Evolutionary conservation across 148 eudicot genomes (phyloP).

Genomic region (Heliosperma pusillum): DNA sequence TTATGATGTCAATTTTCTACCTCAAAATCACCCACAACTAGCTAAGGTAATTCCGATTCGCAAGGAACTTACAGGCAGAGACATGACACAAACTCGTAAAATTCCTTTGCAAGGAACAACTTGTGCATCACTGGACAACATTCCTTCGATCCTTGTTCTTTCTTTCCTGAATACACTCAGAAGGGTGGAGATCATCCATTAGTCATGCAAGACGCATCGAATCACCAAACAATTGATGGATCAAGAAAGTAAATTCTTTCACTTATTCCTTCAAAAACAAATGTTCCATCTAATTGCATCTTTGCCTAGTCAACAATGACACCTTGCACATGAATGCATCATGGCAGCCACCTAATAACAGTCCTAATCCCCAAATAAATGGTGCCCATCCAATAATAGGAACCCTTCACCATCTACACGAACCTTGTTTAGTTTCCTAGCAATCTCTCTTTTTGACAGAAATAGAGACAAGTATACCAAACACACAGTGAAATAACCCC

Average conservation of each 20-base stretch:
- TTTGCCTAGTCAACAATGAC: not conserved
- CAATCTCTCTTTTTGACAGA: not conserved
- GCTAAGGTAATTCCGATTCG: not conserved
- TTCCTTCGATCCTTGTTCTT: slow-evolving; percentile 55
- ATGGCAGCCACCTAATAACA: not conserved
- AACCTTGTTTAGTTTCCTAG: not conserved
- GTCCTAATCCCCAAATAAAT: not conserved
- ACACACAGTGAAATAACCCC: not conserved
- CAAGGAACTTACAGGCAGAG: slow-evolving; percentile 63
- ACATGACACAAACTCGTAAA: slow-evolving; percentile 76
- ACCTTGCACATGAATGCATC: not conserved
- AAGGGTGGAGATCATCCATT: slow-evolving; percentile 2
- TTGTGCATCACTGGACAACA: slow-evolving; percentile 54
- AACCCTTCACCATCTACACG: not conserved
- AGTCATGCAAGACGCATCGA: not conserved
- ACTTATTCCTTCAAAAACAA: no score
- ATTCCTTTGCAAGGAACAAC: slow-evolving; percentile 81
- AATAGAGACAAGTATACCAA: not conserved
- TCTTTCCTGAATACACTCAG: slow-evolving; percentile 55
- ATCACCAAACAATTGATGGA: not conserved
- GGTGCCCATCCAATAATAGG: not conserved
- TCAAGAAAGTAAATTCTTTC: not conserved
- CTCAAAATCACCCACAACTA: not conserved
- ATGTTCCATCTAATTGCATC: not conserved
- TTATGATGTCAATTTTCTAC: slow-evolving; percentile 10